Conservation (phyloP, 371 early-diverging fungal species). For the Cokeromyces recurvatus region DNA sequence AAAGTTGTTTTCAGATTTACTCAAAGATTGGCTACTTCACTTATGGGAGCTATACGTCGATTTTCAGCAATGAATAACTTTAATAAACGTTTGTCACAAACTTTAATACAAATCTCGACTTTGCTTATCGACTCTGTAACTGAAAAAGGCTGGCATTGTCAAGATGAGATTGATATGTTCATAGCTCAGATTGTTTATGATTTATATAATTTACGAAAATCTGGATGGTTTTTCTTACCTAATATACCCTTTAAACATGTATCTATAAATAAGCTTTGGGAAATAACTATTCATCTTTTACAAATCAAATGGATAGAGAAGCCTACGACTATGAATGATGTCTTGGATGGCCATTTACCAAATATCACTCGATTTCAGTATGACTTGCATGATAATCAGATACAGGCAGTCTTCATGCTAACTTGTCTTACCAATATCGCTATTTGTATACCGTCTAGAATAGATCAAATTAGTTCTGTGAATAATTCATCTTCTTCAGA, state of each 20-base stretch:
- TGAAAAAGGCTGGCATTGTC: slow-evolving; percentile 1
- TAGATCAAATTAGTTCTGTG: slow-evolving; percentile 4
- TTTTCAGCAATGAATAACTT: slow-evolving; percentile 16
- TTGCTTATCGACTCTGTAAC: slow-evolving; percentile 19
- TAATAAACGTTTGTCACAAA: slow-evolving; percentile 42
- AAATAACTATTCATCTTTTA: slow-evolving; percentile 22
- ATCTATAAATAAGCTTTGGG: slow-evolving; percentile 34
- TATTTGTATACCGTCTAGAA: slow-evolving; percentile 21
- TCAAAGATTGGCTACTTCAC: slow-evolving; percentile 20
- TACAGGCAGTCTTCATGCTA: slow-evolving; percentile 30
- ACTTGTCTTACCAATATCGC: slow-evolving; percentile 31
- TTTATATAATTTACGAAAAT: slow-evolving; percentile 3
- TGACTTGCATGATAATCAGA: slow-evolving; percentile 17
- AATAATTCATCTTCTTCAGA: slow-evolving; percentile 5
- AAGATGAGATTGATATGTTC: slow-evolving; percentile 17
- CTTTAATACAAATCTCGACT: slow-evolving; percentile 33
- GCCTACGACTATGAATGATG: slow-evolving; percentile 1
- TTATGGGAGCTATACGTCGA: slow-evolving; percentile 21
- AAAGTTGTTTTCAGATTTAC: slow-evolving; percentile 18
- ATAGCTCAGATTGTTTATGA: slow-evolving; percentile 5
- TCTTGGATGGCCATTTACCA: slow-evolving; percentile 14
- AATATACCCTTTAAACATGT: slow-evolving; percentile 45
- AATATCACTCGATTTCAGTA: slow-evolving; percentile 24
- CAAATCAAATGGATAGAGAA: slow-evolving; percentile 9
- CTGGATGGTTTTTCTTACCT: slow-evolving; percentile 46